Conservation (phyloP, 2,329 filamentous ascomycete genomes). For the Parastagonospora avenae region DNA sequence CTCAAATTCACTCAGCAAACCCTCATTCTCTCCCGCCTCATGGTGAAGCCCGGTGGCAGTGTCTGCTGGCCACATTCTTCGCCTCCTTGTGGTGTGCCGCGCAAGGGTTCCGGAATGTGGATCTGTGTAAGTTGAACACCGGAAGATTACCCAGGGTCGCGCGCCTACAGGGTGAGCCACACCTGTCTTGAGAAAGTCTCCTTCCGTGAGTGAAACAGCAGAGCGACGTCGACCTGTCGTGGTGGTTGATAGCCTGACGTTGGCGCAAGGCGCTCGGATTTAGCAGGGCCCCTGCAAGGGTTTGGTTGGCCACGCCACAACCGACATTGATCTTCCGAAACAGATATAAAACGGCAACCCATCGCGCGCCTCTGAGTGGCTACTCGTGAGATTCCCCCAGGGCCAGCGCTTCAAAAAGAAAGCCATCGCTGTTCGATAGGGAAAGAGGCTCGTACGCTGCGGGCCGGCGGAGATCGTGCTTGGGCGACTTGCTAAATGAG, state of each 20-base stretch:
- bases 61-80: slow-evolving; percentile 27
- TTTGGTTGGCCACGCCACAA: slow-evolving; percentile 33
- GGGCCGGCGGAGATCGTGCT: slow-evolving; percentile 29
- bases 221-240: slow-evolving; percentile 33
- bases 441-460: slow-evolving; percentile 28
- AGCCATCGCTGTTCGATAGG: slow-evolving; percentile 19
- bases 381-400: slow-evolving; percentile 15
- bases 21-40: slow-evolving; percentile 34
- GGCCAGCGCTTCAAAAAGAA: slow-evolving; percentile 33
- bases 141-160: slow-evolving; percentile 27
- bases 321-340: slow-evolving; percentile 28
- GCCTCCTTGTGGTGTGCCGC: slow-evolving; percentile 21
- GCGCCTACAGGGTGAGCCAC: slow-evolving; percentile 28
- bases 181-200: slow-evolving; percentile 25
- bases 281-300: slow-evolving; percentile 25
- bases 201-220: slow-evolving; percentile 41
- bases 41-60: slow-evolving; percentile 30
- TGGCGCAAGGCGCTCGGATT: slow-evolving; percentile 30
- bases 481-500: slow-evolving; percentile 8
- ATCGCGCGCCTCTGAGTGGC: slow-evolving; percentile 30
- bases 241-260: slow-evolving; percentile 28
- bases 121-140: slow-evolving; percentile 30
- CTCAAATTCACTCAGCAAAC: slow-evolving; percentile 24
- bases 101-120: slow-evolving; percentile 34
- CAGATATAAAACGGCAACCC: slow-evolving; percentile 18